Percentiles rank a stretch among this genome's conserved stretches.
Conservation (phyloP, 306 rosid species). For the Fagus sylvatica region DNA sequence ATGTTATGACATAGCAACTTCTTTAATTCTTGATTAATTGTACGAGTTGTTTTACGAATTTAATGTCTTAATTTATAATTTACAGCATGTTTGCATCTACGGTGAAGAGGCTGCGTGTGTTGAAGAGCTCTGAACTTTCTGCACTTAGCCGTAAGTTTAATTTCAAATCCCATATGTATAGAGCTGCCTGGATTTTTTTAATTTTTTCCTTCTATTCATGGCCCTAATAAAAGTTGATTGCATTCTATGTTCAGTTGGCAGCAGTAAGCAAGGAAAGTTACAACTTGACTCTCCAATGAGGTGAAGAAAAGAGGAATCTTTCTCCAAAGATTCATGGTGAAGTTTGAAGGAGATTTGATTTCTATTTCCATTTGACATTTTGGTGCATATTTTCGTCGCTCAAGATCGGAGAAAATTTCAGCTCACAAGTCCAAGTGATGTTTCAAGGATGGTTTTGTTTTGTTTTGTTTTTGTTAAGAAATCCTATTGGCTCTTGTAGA, state of each 20-base stretch:
- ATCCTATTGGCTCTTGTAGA: constrained; percentile 35
- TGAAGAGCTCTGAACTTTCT: constrained; percentile 76
- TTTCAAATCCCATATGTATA: background rate
- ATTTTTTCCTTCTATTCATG: no score
- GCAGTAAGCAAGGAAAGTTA: constrained; percentile 46
- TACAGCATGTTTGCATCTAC: constrained; percentile 87
- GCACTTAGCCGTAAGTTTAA: constrained; percentile 60
- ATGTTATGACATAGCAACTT: background rate
- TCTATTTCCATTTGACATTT: constrained; percentile 28
- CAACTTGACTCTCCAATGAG: constrained; percentile 30
- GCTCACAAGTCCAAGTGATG: constrained; percentile 30
- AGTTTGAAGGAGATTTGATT: constrained; percentile 25
- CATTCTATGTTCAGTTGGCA: constrained; percentile 27
- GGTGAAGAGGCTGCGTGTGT: constrained; percentile 81
- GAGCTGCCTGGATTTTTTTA: no score
- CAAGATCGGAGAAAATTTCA: constrained; percentile 28
- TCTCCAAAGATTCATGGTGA: constrained; percentile 20
- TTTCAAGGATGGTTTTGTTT: constrained; percentile 15
- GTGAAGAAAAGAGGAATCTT: constrained; percentile 25
- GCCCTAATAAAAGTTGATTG: no score
- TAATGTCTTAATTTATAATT: constrained; percentile 19
- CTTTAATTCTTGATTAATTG: background rate
- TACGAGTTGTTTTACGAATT: background rate
- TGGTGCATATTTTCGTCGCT: constrained; percentile 15
- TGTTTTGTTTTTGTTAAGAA: constrained; percentile 28